These are phyloP conservation scores for Boletus rufocinnamomeus DNA, from an alignment of 768 basidiomycete species.

Conservation along the genomic window DNA sequence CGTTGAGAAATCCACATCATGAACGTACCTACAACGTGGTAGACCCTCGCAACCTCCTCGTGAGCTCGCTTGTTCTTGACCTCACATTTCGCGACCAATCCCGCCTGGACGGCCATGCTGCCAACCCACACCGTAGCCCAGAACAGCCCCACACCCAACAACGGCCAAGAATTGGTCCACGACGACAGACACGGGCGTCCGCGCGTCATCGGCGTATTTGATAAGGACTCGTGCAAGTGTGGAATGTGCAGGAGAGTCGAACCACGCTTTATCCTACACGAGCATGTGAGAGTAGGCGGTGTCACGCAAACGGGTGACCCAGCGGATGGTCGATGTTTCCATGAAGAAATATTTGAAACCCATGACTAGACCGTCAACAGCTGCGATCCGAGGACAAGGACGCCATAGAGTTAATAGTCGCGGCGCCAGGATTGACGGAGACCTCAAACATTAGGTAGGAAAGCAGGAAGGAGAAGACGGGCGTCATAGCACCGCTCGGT, in stretches of 20 bases:
- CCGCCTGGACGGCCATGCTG: conserved; percentile 72
- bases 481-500: conserved; percentile 81
- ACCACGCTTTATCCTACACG: conserved; percentile 83
- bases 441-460: conserved; percentile 78
- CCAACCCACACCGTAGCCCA: conserved; percentile 82
- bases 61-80: conserved; percentile 79
- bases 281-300: conserved; percentile 60
- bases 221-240: conserved; percentile 73
- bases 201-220: conserved; percentile 89
- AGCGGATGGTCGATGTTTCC: conserved; percentile 70
- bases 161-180: conserved; percentile 75
- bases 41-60: conserved; percentile 80
- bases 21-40: conserved; percentile 68
- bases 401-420: conserved; percentile 70
- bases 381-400: conserved; percentile 73
- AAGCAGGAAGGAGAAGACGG: conserved; percentile 89
- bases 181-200: conserved; percentile 71
- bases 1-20: not conserved
- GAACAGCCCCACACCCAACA: conserved; percentile 68
- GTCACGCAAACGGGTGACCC: conserved; percentile 69
- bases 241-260: conserved; percentile 66
- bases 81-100: conserved; percentile 70
- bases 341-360: conserved; percentile 80
- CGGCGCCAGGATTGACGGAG: conserved; percentile 66
- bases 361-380: conserved; percentile 71